Evolutionary conservation across 2,329 filamentous ascomycete species (phyloP).

Genomic region (Phymatotrichopsis omnivora): DNA sequence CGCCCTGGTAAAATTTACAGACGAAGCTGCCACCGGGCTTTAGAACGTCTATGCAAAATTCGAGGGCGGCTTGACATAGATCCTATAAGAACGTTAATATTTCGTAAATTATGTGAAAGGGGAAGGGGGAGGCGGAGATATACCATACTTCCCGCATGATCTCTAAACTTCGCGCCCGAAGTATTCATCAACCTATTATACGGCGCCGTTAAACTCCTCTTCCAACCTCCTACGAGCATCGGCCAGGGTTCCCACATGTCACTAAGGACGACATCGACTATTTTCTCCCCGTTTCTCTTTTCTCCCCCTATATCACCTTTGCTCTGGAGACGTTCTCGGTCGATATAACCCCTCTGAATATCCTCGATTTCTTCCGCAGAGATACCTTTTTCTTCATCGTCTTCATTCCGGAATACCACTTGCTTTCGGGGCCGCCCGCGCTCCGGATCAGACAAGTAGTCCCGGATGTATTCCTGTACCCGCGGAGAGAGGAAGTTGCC

Average conservation of each 20-base stretch:
- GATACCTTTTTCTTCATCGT: constrained; percentile 23
- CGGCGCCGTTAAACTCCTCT: constrained; percentile 87
- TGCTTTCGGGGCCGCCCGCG: constrained; percentile 43
- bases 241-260: constrained; percentile 99
- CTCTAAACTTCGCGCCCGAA: constrained; percentile 72
- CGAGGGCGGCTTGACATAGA: constrained; percentile 73
- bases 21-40: constrained; percentile 78
- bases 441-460: constrained; percentile 58
- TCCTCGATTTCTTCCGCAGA: constrained; percentile 24
- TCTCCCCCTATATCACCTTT: constrained; percentile 30
- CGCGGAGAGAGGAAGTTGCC: constrained; percentile 63
- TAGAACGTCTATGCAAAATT: constrained; percentile 77
- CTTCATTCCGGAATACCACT: constrained; percentile 2
- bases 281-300: constrained; percentile 38
- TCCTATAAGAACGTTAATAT: constrained; percentile 49
- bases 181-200: constrained; percentile 99
- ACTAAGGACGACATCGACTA: constrained; percentile 85
- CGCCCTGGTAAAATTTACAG: constrained; percentile 94
- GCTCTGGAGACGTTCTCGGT: constrained; percentile 31
- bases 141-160: constrained; percentile 94
- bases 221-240: constrained; percentile 62
- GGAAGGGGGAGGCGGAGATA: constrained; percentile 33
- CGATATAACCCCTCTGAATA: constrained; percentile 28
- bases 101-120: neutral
- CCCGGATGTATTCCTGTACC: constrained; percentile 31